A percentile compares a stretch with the other conserved stretches of the same genome.
Evolutionary conservation across 768 basidiomycete genomes (phyloP).

Genomic region (Postia placenta): DNA sequence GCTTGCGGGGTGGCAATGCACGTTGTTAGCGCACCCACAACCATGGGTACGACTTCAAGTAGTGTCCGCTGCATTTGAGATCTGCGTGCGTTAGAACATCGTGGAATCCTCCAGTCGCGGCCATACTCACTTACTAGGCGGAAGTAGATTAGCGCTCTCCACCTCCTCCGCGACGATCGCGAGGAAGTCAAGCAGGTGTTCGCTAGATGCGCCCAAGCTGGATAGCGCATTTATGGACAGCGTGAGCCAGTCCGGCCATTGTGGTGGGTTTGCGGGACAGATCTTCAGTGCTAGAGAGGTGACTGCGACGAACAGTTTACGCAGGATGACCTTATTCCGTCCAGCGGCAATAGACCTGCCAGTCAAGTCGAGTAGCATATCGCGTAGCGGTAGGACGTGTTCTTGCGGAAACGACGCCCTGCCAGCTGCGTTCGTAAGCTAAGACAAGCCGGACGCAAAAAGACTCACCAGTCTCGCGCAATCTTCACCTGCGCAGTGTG

Average conservation of each 20-base stretch:
- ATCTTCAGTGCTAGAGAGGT: slow-evolving; percentile 70
- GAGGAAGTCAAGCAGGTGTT: slow-evolving; percentile 67
- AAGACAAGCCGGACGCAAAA: neutral
- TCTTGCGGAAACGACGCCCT: slow-evolving; percentile 76
- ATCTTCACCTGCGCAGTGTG: slow-evolving; percentile 95
- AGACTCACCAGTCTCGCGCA: slow-evolving; percentile 77
- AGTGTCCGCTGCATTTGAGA: slow-evolving; percentile 60
- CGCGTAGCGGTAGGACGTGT: slow-evolving; percentile 50
- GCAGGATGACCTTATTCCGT: slow-evolving; percentile 64
- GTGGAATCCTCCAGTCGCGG: neutral
- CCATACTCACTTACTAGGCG: slow-evolving; percentile 58
- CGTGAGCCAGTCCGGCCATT: slow-evolving; percentile 76
- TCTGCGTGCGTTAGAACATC: slow-evolving; percentile 30
- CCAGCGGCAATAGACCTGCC: slow-evolving; percentile 55
- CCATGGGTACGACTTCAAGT: slow-evolving; percentile 61
- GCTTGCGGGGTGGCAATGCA: slow-evolving; percentile 40
- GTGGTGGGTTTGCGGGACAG: slow-evolving; percentile 47
- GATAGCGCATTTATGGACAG: slow-evolving; percentile 59
- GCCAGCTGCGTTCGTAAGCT: neutral
- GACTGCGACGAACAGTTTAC: slow-evolving; percentile 86
- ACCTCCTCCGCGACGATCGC: slow-evolving; percentile 84
- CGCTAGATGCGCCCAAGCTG: slow-evolving; percentile 47
- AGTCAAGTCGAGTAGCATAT: slow-evolving; percentile 66
- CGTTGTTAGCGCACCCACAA: slow-evolving; percentile 58
- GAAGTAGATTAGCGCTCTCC: slow-evolving; percentile 66